Evolutionary conservation across 495 filamentous ascomycete genomes (phyloP).

Genomic region (Neurospora intermedia): DNA sequence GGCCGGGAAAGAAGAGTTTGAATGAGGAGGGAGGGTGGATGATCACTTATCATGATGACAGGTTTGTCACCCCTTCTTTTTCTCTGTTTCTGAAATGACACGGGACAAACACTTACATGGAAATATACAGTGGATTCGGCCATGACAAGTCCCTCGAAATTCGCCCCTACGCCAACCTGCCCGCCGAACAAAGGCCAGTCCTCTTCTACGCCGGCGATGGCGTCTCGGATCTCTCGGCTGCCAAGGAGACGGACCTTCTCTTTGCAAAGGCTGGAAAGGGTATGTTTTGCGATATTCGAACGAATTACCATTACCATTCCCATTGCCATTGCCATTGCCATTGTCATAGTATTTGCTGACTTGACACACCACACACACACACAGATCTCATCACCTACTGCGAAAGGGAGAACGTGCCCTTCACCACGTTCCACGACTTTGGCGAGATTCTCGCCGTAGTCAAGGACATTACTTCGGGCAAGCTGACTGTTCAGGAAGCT

Average conservation of each 20-base stretch:
- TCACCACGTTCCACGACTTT: conserved; percentile 74
- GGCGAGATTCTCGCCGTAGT: conserved; percentile 59
- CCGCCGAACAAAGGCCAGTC: conserved; percentile 52
- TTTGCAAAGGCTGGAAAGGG: conserved; percentile 87
- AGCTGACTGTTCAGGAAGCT: conserved; percentile 35
- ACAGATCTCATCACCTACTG: conserved; percentile 76
- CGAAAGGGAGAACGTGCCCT: conserved; percentile 64
- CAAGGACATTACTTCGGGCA: conserved; percentile 59
- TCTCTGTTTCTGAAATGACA: no score
- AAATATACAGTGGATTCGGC: conserved; percentile 50
- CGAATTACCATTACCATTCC: not conserved
- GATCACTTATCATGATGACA: conserved; percentile 80
- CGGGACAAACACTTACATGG: not conserved
- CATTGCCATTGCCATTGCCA: not conserved
- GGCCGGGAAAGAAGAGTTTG: conserved; percentile 57
- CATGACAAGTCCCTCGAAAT: conserved; percentile 91
- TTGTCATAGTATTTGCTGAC: not conserved
- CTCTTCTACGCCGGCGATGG: conserved; percentile 89
- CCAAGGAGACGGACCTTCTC: conserved; percentile 75
- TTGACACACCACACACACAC: not conserved
- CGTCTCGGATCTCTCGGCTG: conserved; percentile 79
- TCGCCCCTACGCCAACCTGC: conserved; percentile 66
- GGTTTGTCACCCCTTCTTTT: conserved; percentile 30
- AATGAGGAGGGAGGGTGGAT: conserved; percentile 75
- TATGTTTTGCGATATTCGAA: conserved; percentile 27